phyloP scores from a whole-genome alignment of 805 yeast species.

The Yarrowia alimentaria region DNA sequence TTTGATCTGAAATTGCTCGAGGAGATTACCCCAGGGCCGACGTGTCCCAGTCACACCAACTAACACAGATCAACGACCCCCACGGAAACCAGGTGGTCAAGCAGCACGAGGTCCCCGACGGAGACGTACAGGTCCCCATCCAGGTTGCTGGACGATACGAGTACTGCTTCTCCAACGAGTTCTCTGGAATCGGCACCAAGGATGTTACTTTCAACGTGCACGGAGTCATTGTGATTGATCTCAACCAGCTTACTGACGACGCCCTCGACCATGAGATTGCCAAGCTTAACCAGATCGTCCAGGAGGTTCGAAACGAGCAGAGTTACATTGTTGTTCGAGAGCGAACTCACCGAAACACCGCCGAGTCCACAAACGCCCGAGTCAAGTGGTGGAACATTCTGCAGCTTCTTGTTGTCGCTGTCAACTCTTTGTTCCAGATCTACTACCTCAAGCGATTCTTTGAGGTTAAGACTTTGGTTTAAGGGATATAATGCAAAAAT shows the following conservation, averaged over 20 bases:
- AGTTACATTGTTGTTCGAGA: slow-evolving; percentile 92
- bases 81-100: slow-evolving; percentile 51
- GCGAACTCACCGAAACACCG: slow-evolving; percentile 96
- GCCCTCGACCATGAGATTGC: slow-evolving; percentile 81
- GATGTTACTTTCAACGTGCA: slow-evolving; percentile 95
- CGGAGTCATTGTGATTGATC: slow-evolving; percentile 84
- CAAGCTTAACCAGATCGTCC: slow-evolving; percentile 68
- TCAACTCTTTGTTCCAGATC: slow-evolving; percentile 88
- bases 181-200: slow-evolving; percentile 64
- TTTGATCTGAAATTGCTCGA: no score
- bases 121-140: slow-evolving; percentile 70
- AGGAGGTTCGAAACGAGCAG: slow-evolving; percentile 85
- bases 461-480: slow-evolving; percentile 89
- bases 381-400: slow-evolving; percentile 97
- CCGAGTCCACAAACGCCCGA: slow-evolving; percentile 93
- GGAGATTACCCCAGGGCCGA: no score
- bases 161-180: slow-evolving; percentile 91
- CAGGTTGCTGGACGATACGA: slow-evolving; percentile 67
- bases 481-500: slow-evolving; percentile 32
- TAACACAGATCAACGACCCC: slow-evolving; percentile 43
- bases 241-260: slow-evolving; percentile 70
- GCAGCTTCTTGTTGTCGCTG: slow-evolving; percentile 81
- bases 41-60: background rate
- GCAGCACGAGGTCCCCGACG: slow-evolving; percentile 66
- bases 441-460: slow-evolving; percentile 91